These are phyloP conservation scores for Hypoxylon perforatum DNA, from an alignment of 495 filamentous ascomycete genomes.

Conservation along the genomic window DNA sequence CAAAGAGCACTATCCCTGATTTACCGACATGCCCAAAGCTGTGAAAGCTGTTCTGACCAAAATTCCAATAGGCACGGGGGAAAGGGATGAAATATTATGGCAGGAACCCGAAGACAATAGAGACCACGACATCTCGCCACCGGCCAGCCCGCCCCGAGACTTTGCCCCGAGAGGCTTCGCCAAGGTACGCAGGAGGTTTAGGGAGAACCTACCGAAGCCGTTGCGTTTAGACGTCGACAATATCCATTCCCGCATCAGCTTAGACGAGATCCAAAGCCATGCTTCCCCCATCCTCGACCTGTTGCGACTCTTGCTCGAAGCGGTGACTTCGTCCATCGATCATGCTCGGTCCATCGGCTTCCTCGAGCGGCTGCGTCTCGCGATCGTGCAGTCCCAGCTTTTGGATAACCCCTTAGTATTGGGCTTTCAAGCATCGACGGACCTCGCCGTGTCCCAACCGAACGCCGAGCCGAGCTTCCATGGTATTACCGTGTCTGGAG, in stretches of 20 bases:
- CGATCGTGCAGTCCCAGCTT: slow-evolving; percentile 93
- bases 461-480: slow-evolving; percentile 38
- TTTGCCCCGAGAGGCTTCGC: slow-evolving; percentile 83
- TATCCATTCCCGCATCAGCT: slow-evolving; percentile 30
- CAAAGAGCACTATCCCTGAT: slow-evolving; percentile 41
- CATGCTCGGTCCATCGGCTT: slow-evolving; percentile 86
- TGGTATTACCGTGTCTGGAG: slow-evolving; percentile 53
- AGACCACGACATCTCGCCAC: slow-evolving; percentile 56
- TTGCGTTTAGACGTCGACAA: slow-evolving; percentile 67
- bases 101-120: slow-evolving; percentile 54
- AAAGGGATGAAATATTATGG: slow-evolving; percentile 54
- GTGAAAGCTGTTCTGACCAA: slow-evolving; percentile 52
- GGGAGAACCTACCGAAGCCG: slow-evolving; percentile 70
- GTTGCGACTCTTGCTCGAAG: slow-evolving; percentile 53
- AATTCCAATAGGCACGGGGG: slow-evolving; percentile 44
- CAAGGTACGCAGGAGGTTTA: slow-evolving; percentile 72
- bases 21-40: slow-evolving; percentile 53
- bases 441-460: slow-evolving; percentile 37
- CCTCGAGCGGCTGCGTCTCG: slow-evolving; percentile 94
- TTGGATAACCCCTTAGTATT: slow-evolving; percentile 57
- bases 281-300: slow-evolving; percentile 39
- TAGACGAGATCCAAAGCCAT: slow-evolving; percentile 38
- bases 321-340: slow-evolving; percentile 80
- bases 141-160: slow-evolving; percentile 59
- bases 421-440: slow-evolving; percentile 38